Base-by-base conservation (phyloP, 768 basidiomycete species). In the Phlegmacium glaucopus region DNA sequence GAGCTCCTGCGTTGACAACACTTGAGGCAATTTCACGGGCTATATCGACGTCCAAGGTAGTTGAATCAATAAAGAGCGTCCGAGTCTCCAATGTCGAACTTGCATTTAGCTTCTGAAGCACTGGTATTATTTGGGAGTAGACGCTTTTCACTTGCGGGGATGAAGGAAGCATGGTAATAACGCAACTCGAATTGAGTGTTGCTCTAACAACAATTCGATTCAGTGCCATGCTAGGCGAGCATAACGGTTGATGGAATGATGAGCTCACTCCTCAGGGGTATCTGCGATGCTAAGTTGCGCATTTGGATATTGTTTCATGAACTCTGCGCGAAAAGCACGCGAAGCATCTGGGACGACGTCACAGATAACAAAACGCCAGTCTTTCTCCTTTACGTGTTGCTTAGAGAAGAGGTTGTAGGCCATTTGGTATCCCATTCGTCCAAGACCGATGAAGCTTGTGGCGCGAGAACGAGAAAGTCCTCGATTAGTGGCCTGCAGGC, bases 91-190 rank as follows among this genome's bases (percentile, higher is more conserved):
- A 64, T 17, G 59, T 22, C 22, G 5, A 53, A 25, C 67, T 61
- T 26, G 65, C 46, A 11, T 75, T 69, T 32, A 92, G 58, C 13
- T 65, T 70, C 43, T 68, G 69, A 40, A 95, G 68, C 0, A 80
- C 75, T 4, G 85, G 75, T 47, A 90, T 69, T 44, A 94, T 80
- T n/a, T 69, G 68, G 39, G 66, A 65, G 63, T 94, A 95, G 9
- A 94, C 93, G 42, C 74, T 67, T 43, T 79, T 72, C 35, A 96
- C 93, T 54, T 97, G 87, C 0, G 91, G 89, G 6, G 91, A 90
- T 1, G 92, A 94, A 0, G 94, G 94, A 2, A 97, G 75, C 91
- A 95, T 94, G 6, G 93, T 94, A 43, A 97, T 63, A 39, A 96
- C 74, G 8, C 80, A 85, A 39, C 72, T 66, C 13, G 87, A 86